Percentiles rank a stretch among this genome's conserved stretches.
phyloP scores from a whole-genome alignment of 225 moss, liverwort and hornwort genomes.

The Pseudisothecium myosuroides region DNA sequence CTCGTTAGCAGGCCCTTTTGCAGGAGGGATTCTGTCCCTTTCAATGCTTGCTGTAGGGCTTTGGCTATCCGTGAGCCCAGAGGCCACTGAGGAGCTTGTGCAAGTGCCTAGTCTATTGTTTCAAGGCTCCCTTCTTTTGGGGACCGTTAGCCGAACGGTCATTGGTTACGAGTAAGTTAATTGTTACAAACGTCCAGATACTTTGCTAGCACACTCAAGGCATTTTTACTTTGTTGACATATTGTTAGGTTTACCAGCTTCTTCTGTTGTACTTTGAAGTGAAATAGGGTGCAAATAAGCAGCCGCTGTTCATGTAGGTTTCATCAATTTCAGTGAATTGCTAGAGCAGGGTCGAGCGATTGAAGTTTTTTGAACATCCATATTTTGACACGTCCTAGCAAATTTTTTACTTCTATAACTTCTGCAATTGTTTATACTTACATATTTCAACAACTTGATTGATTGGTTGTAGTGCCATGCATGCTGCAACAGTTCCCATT shows the following conservation, averaged over 20 bases:
- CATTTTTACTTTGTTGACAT: background rate
- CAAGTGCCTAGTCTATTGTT: slow-evolving; percentile 90
- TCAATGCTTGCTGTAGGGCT: slow-evolving; percentile 86
- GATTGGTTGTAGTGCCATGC: slow-evolving; percentile 51
- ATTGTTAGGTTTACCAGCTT: background rate
- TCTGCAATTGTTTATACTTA: background rate
- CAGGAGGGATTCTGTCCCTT: slow-evolving; percentile 69
- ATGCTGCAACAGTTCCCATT: slow-evolving; percentile 71
- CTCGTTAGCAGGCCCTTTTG: slow-evolving; percentile 82
- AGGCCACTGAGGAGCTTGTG: slow-evolving; percentile 71
- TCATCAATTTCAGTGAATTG: background rate
- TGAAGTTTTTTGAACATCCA: background rate
- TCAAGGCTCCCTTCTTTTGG: slow-evolving; percentile 88
- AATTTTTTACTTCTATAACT: background rate
- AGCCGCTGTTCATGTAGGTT: background rate
- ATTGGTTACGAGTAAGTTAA: slow-evolving; percentile 60
- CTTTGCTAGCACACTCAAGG: background rate
- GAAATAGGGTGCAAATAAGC: background rate
- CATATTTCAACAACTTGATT: background rate
- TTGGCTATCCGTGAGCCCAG: slow-evolving; percentile 62
- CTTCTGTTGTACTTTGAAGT: background rate
- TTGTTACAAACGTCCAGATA: background rate
- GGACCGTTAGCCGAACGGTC: slow-evolving; percentile 51
- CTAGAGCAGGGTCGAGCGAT: background rate
- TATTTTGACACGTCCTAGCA: background rate